Base-by-base conservation (phyloP, 2,329 filamentous ascomycete genomes). In the Stagonosporopsis chrysanthemi region DNA sequence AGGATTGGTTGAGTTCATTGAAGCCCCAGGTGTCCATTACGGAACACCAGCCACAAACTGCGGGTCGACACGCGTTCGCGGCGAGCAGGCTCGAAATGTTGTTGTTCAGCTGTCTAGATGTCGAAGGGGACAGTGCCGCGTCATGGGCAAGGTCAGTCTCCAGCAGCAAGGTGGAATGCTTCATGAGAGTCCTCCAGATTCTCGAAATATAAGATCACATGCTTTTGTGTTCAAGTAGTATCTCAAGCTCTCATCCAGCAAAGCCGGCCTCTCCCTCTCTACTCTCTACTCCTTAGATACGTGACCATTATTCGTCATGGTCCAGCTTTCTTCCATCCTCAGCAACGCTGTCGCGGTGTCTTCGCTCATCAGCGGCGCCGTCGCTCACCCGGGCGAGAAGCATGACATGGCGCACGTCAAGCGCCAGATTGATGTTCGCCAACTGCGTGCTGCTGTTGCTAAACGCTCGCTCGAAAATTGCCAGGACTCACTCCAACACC, bases 371-470 rank as follows among this genome's bases (percentile, higher is more conserved):
- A 35, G 56, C 40, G 43, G 61, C 29, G 61, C 58, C 14, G 17
- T 58, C 33, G 72, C 72, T 31, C 73, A 76, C 35, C 73, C 73
- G 24, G 73, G 73, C 31, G 73, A 76, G 57, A 67, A 71, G 43
- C 72, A 75, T 44, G 69, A 74, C 29, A 61, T 64, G 52, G 53
- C 61, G 35, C 63, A 67, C 26, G 52, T 75, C 58, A 70, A 68
- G 61, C 65, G 71, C 8, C 63, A 75, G 52, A 68, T 76, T 42
- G 56, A 67, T 26, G 65, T 45, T 31, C 69, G 72, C 48, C 60
- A 70, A 15, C 33, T 62, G 46, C 58, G 60, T 19, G 62, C 65
- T 23, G 52, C 57, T 19, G 58, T 58, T 15, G 60, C 68, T 9
- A 65, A 61, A 40, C 66, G 67, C 40, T 64, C 68, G 3, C 56